Evolutionary conservation across 768 basidiomycete species (phyloP).

Genomic region (Imleria badia): DNA sequence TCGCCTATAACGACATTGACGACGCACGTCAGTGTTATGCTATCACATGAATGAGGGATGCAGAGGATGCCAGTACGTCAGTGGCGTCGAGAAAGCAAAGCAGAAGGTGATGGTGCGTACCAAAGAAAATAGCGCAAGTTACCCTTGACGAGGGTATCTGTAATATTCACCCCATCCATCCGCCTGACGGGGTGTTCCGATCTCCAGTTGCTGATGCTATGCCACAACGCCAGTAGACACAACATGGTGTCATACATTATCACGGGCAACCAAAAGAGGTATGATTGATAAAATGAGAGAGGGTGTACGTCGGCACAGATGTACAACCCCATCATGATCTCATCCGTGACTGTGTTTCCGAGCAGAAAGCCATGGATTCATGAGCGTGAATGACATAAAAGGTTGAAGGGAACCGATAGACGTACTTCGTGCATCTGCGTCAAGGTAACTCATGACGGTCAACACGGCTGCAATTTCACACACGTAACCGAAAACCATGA

Average conservation of each 20-base stretch:
- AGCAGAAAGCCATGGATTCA: neutral
- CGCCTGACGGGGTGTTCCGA: neutral
- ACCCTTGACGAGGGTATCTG: slow-evolving; percentile 10
- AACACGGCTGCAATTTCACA: slow-evolving; percentile 13
- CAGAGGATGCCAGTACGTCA: neutral
- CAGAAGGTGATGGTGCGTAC: neutral
- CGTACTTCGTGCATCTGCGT: slow-evolving; percentile 2
- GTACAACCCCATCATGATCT: slow-evolving; percentile 1
- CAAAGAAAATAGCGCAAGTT: slow-evolving; percentile 16
- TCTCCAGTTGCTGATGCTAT: neutral
- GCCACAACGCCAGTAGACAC: slow-evolving; percentile 6
- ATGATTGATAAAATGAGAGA: neutral
- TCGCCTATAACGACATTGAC: neutral
- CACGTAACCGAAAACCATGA: slow-evolving; percentile 11
- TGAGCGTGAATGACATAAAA: neutral
- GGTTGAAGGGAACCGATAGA: neutral
- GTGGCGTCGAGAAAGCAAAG: too few relatives aligned
- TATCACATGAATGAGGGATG: neutral
- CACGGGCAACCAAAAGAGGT: slow-evolving; percentile 8
- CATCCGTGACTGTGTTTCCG: slow-evolving; percentile 4
- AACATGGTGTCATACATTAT: slow-evolving; percentile 8
- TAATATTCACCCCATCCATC: neutral
- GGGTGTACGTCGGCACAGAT: neutral
- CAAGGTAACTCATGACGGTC: slow-evolving; percentile 4
- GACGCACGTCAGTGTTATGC: slow-evolving; percentile 11